phyloP scores from a whole-genome alignment of 1,139 yeast species.

The Magnusiomyces tetraspermus region DNA sequence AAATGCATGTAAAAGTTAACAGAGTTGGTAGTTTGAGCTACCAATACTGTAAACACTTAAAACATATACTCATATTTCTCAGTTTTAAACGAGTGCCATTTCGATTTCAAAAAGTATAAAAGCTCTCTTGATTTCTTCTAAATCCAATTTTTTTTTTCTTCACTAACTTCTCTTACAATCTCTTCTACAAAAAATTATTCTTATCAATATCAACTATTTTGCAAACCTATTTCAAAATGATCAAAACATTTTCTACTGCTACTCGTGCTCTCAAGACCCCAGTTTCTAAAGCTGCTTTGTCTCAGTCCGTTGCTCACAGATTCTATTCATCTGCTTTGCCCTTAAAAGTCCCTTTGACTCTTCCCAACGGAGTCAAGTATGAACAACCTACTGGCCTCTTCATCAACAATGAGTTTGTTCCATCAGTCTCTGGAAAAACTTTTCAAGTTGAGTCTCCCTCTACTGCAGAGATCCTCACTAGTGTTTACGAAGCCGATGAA shows the following conservation, averaged over 20 bases:
- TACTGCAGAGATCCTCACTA: conserved; percentile 43
- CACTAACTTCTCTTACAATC: background rate
- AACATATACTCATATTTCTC: too few species aligned
- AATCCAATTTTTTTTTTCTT: too few species aligned
- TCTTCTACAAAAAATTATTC: background rate
- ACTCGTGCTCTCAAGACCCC: background rate
- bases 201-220: background rate
- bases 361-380: conserved; percentile 53
- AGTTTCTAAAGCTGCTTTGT: background rate
- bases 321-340: conserved; percentile 7
- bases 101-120: too few species aligned
- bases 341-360: conserved; percentile 35
- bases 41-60: too few species aligned
- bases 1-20: too few species aligned
- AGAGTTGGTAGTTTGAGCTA: too few species aligned
- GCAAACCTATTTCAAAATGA: conserved; percentile 18
- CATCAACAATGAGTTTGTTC: conserved; percentile 50
- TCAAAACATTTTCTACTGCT: background rate
- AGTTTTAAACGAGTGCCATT: too few species aligned
- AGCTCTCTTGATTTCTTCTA: background rate
- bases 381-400: too few species aligned
- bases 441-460: conserved; percentile 52
- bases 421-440: conserved; percentile 41
- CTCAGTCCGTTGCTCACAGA: background rate
- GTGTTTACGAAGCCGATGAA: conserved; percentile 43